These are phyloP conservation scores for Aspergillus vadensis DNA, from an alignment of 2,329 filamentous ascomycete genomes.

Conservation along the genomic window DNA sequence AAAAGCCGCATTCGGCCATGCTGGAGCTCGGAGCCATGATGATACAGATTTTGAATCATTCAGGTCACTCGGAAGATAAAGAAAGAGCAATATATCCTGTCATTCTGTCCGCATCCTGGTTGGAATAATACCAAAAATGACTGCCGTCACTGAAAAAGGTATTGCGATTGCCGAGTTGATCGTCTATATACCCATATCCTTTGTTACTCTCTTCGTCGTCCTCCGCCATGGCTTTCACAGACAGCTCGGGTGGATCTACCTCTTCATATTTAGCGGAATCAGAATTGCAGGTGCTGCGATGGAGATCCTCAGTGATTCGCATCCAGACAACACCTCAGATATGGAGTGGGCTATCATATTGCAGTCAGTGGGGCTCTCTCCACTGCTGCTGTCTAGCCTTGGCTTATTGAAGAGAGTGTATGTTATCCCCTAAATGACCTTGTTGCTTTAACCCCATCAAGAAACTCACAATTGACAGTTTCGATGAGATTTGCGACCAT, in stretches of 20 bases:
- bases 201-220: not conserved
- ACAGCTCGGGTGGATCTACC: slow-evolving; percentile 7
- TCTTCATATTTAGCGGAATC: slow-evolving; percentile 4
- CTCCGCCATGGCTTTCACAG: slow-evolving; percentile 6
- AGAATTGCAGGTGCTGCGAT: slow-evolving; percentile 1
- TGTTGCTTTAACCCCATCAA: too few species aligned
- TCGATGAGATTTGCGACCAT: not conserved
- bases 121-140: not conserved
- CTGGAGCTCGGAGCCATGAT: not conserved
- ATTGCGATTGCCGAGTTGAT: slow-evolving; percentile 8
- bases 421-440: not conserved
- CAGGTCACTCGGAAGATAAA: not conserved
- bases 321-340: not conserved
- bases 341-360: not conserved
- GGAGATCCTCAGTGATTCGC: not conserved
- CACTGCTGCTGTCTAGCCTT: not conserved
- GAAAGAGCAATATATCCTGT: not conserved
- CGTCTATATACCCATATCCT: slow-evolving; percentile 2
- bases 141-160: not conserved
- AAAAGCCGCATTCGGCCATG: not conserved
- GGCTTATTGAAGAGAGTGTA: slow-evolving; percentile 4
- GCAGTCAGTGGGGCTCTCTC: slow-evolving; percentile 3
- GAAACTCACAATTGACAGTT: not conserved
- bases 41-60: too few species aligned
- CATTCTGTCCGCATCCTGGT: not conserved